Percentiles rank a stretch among this genome's conserved stretches.
These are phyloP conservation scores for Ampelocalamus luodianensis DNA, from an alignment of 176 grass and related monocot species.

Conservation along the genomic window DNA sequence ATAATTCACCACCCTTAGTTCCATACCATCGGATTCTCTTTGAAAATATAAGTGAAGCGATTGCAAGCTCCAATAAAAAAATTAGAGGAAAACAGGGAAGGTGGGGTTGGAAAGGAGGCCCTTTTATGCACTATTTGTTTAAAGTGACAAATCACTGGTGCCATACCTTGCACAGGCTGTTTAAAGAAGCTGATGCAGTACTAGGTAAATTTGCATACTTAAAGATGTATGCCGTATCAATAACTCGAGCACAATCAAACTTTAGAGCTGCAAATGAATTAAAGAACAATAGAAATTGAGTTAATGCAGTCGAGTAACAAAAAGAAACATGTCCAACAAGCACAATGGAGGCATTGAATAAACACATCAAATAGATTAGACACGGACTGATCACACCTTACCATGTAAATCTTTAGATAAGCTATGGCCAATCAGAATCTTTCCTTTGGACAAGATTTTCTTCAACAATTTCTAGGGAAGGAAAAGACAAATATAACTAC, in stretches of 20 bases:
- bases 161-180: constrained; percentile 88
- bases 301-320: background rate
- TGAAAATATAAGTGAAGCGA: background rate
- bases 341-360: constrained; percentile 20
- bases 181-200: constrained; percentile 70
- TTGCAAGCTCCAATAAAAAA: background rate
- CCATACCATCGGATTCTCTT: constrained; percentile 6
- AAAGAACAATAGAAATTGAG: constrained; percentile 4
- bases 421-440: constrained; percentile 87
- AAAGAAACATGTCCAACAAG: constrained; percentile 22
- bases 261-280: constrained; percentile 63
- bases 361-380: constrained; percentile 24
- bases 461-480: constrained; percentile 76
- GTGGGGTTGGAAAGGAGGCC: background rate
- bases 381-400: constrained; percentile 50
- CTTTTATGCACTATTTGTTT: constrained; percentile 16
- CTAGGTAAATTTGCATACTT: constrained; percentile 66
- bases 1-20: background rate
- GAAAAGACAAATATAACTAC: constrained; percentile 18
- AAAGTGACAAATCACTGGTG: background rate
- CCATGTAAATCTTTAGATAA: constrained; percentile 86
- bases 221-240: constrained; percentile 89
- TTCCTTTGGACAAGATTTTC: constrained; percentile 82
- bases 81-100: background rate
- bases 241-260: constrained; percentile 76